Evolutionary conservation across 2,329 filamentous ascomycete genomes (phyloP).

Genomic region (Trichoderma atrobrunneum): DNA sequence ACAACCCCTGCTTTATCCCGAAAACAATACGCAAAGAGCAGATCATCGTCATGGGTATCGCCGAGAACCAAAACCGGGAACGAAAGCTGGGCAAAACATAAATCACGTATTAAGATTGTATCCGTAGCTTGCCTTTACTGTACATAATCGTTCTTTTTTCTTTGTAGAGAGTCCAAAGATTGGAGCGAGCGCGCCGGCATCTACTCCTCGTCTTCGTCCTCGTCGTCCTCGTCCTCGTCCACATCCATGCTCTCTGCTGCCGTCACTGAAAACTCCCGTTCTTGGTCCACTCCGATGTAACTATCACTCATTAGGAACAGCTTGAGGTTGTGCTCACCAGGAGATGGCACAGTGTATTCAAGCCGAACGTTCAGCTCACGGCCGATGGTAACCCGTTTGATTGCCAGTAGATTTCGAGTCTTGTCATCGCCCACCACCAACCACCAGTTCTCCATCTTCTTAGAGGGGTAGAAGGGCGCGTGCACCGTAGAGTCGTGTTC

Average conservation of each 20-base stretch:
- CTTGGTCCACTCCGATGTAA: conserved; percentile 96
- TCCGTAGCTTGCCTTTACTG: conserved; percentile 32
- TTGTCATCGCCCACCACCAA: conserved; percentile 91
- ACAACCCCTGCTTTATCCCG: conserved; percentile 31
- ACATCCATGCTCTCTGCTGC: conserved; percentile 94
- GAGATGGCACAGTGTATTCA: conserved; percentile 82
- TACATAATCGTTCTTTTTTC: conserved; percentile 29
- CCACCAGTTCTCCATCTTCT: conserved; percentile 99
- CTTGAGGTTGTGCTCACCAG: conserved; percentile 84
- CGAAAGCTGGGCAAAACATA: conserved; percentile 5
- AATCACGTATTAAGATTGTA: conserved; percentile 22
- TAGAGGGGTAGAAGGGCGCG: conserved; percentile 86
- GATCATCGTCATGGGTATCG: conserved; percentile 24
- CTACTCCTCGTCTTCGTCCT: conserved; percentile 52
- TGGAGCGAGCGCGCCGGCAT: conserved; percentile 17
- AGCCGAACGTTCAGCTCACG: conserved; percentile 73
- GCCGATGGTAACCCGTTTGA: conserved; percentile 90
- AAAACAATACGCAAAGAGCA: conserved; percentile 30
- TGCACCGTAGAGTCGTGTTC: conserved; percentile 82
- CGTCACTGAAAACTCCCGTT: conserved; percentile 79
- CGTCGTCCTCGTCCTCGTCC: conserved; percentile 74
- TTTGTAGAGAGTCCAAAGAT: conserved; percentile 22
- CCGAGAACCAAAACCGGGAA: conserved; percentile 18
- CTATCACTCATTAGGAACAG: conserved; percentile 96
- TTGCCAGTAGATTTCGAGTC: conserved; percentile 81